A percentile compares a stretch with the other conserved stretches of the same genome.
phyloP scores from a whole-genome alignment of 2,329 filamentous ascomycete genomes.

The Penicillium sp. region DNA sequence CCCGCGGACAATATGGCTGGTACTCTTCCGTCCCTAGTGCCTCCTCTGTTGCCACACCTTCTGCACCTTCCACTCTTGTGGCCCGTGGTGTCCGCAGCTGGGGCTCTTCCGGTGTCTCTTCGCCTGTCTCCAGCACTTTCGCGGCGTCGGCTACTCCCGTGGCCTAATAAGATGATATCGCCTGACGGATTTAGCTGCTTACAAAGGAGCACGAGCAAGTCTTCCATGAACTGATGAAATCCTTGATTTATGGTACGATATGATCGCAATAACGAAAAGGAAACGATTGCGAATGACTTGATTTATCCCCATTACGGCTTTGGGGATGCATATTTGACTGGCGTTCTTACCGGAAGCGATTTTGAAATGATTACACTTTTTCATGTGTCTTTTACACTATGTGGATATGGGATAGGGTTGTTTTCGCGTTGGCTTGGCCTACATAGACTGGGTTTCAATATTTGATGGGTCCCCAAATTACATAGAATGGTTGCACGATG shows the following conservation, averaged over 20 bases:
- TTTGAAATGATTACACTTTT: conserved; percentile 3
- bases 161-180: conserved; percentile 9
- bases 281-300: conserved; percentile 1
- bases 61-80: conserved; percentile 4
- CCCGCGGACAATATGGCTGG: conserved; percentile 5
- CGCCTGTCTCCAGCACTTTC: conserved; percentile 13
- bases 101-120: conserved; percentile 8
- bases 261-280: conserved; percentile 7
- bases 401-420: conserved; percentile 8
- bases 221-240: conserved; percentile 7
- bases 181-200: background rate
- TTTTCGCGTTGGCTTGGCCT: conserved; percentile 5
- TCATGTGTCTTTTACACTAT: conserved; percentile 11
- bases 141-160: conserved; percentile 9
- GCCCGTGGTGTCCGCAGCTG: conserved; percentile 5
- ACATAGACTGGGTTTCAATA: conserved; percentile 18
- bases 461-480: conserved; percentile 3
- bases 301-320: background rate
- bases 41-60: background rate
- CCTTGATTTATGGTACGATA: conserved; percentile 6
- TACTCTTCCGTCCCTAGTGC: background rate
- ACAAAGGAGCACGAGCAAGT: background rate
- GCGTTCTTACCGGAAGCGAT: conserved; percentile 4
- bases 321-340: conserved; percentile 3
- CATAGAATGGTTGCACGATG: conserved; percentile 9